Base-by-base conservation (phyloP, 192 early-diverging fungal species). In the Podila horticola region DNA sequence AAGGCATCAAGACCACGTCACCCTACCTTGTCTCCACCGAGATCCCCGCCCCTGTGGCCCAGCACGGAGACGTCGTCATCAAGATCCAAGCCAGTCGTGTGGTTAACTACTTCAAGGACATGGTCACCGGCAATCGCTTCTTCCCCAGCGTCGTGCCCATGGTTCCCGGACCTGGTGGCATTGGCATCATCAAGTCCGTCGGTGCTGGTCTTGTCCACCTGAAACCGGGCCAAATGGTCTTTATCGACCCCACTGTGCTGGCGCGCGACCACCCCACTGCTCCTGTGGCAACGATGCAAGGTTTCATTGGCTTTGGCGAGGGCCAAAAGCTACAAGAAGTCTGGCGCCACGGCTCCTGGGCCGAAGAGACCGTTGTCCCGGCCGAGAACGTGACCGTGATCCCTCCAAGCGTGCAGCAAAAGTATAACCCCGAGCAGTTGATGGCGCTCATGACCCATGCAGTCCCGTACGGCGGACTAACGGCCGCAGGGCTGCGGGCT, bases 161-260 rank as follows among this genome's bases (percentile, higher is more conserved):
- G 12, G 76, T 77, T n/a, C 82, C 82, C 17, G 82, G 82, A 19
- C 52, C 63, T 19, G 76, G 67, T 24, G 73, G 64, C 34, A 34
- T 83, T 12, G 82, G 75, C 11, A 49, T 79, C 29, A 68, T 83
- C 22, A 64, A 72, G 28, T 34, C 71, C 1, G 62, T 77, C 20
- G 75, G 71, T 12, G 29, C 82, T 11, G 71, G 76, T 38, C 45
- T 65, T 22, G 52, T 49, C 11, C 59, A 63, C 24, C 5, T 84
- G 8, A 58, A 81, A 19, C 50, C 41, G 24, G 83, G 83, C 17
- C 75, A 84, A 22, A 45, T 81, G 33, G 76, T 81, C 20, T 79
- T 62, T 31, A 74, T 72, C 30, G 83, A 83, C 24, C 76, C 83
- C 8, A 74, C 68, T 0, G 74, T 84, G 31, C 75, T 72, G 26